These are phyloP conservation scores for Delonix regia DNA, from an alignment of 306 rosid genomes.

Conservation along the genomic window DNA sequence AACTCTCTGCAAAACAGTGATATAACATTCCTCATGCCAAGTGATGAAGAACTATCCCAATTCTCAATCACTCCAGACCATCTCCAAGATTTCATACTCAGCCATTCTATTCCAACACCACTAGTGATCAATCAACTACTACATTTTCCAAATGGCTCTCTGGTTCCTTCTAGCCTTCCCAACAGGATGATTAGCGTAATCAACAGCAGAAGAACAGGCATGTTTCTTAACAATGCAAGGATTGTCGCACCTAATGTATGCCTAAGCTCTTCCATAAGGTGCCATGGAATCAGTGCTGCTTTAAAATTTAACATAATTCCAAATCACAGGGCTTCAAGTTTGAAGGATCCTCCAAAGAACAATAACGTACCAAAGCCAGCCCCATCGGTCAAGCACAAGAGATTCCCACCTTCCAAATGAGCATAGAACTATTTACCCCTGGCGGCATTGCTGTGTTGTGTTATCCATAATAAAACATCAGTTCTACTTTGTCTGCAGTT, in stretches of 20 bases:
- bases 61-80: conserved; percentile 37
- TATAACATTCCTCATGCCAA: conserved; percentile 63
- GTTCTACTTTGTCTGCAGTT: conserved; percentile 3
- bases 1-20: conserved; percentile 42
- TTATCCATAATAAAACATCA: conserved; percentile 35
- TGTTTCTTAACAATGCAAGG: conserved; percentile 60
- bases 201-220: conserved; percentile 45
- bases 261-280: conserved; percentile 46
- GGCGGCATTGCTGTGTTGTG: background rate
- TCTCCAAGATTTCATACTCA: conserved; percentile 49
- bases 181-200: conserved; percentile 52
- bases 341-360: conserved; percentile 27
- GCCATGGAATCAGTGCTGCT: conserved; percentile 61
- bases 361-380: conserved; percentile 27
- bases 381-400: conserved; percentile 28
- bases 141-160: conserved; percentile 58
- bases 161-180: conserved; percentile 59
- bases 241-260: conserved; percentile 56
- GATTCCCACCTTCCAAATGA: conserved; percentile 20
- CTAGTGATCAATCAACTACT: conserved; percentile 47
- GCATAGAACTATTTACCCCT: background rate
- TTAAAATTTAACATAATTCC: conserved; percentile 34
- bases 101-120: conserved; percentile 61
- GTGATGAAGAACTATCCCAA: conserved; percentile 54
- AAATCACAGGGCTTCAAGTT: conserved; percentile 15